Base-by-base conservation (phyloP, 176 grass and related monocot species). In the Triticum aestivum region DNA sequence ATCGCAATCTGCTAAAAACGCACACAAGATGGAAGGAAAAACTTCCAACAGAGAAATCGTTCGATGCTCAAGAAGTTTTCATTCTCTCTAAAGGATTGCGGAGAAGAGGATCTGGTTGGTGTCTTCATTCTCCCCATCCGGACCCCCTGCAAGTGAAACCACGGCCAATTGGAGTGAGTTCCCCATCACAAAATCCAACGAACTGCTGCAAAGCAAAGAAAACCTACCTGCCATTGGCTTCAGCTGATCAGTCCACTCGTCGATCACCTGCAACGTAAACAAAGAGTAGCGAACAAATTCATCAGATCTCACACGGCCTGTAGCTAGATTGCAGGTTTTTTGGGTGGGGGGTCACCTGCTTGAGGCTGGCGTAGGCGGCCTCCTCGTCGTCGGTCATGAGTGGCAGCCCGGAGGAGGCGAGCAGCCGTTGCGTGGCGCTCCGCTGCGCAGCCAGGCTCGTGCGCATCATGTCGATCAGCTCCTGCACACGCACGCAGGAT, bases 101-200 rank as follows among this genome's bases (percentile, higher is more conserved):
- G 93, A 91, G 81, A 98, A 94, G 45, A 98, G 69, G 77, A 95
- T 89, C 79, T 94, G 82, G 79, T 98, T 95, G 26, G 91, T 89
- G 74, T 94, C 89, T 38, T 86, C 84, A 42, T 58, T 76, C 56
- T 88, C 86, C 13, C 75, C 83, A 21, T 91, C 91, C 58, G 88
- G 83, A 54, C 91, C 89, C 38, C 90, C 96, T 98, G 91, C 42
- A 39, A 88, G 70, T 59, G 56, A 38, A 75, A 14, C 5, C 30
- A 24, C 9, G 5, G 64, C n/a, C 32, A 54, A 6, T 79, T n/a
- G 61, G 47, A 47, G 49, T 8, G 39, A 27, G 17, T 8, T 56
- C 21, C 9, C 49, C 61, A 4, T 34, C 63, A 69, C 38, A 34
- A 51, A 51, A 62, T 71, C 52, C 21, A n/a, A 27, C 27, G 39